Evolutionary conservation across 192 early-diverging fungal genomes (phyloP).

Genomic region (Phlyctochytrium arcticum): DNA sequence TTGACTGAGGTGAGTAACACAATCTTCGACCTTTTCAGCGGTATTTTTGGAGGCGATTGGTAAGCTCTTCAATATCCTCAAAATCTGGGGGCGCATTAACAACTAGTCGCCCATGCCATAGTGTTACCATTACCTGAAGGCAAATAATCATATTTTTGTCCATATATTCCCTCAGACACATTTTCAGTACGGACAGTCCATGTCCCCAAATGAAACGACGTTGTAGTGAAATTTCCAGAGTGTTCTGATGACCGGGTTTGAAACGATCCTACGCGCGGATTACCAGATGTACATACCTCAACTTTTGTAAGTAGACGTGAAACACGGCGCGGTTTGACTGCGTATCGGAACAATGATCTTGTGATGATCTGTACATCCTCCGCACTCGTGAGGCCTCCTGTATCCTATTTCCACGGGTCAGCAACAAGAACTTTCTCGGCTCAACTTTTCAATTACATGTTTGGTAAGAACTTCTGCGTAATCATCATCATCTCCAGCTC

Average conservation of each 20-base stretch:
- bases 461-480: constrained; percentile 49
- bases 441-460: constrained; percentile 22
- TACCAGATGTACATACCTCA: constrained; percentile 7
- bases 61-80: constrained; percentile 63
- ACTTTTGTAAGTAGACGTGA: constrained; percentile 15
- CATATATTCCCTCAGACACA: constrained; percentile 52
- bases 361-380: constrained; percentile 21
- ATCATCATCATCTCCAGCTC: constrained; percentile 40
- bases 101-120: neutral
- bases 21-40: constrained; percentile 70
- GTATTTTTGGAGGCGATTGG: constrained; percentile 78
- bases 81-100: constrained; percentile 25
- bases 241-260: constrained; percentile 9
- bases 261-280: neutral
- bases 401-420: too few species aligned
- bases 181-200: constrained; percentile 72
- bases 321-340: constrained; percentile 11
- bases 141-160: constrained; percentile 53
- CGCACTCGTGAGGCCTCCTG: neutral
- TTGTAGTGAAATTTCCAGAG: constrained; percentile 43
- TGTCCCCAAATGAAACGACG: constrained; percentile 61
- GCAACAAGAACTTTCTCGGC: constrained; percentile 18
- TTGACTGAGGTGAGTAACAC: constrained; percentile 49
- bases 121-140: constrained; percentile 38
- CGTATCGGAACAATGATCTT: constrained; percentile 12